A percentile compares a stretch with the other conserved stretches of the same genome.
phyloP scores from a whole-genome alignment of 768 basidiomycete genomes.

The Xerocomellus chrysenteron region DNA sequence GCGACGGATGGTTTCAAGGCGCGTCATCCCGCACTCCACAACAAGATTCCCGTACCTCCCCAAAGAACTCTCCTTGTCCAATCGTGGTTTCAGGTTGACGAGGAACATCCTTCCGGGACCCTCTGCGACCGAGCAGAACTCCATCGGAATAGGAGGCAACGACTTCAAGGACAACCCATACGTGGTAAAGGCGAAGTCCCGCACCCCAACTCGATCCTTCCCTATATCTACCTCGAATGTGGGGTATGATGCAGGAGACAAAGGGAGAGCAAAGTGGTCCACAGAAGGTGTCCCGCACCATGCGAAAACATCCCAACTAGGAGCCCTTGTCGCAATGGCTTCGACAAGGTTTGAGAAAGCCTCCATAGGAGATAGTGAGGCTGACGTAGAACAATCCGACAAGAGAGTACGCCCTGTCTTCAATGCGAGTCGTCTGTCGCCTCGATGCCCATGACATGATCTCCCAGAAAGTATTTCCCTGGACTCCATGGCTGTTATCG shows the following conservation, averaged over 20 bases:
- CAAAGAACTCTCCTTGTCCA: not conserved
- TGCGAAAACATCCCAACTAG: constrained; percentile 15
- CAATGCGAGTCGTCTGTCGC: constrained; percentile 18
- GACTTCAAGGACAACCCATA: not conserved
- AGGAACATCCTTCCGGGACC: not conserved
- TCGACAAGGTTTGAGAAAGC: constrained; percentile 22
- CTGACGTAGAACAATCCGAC: constrained; percentile 18
- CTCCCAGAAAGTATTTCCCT: not conserved
- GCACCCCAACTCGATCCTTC: not conserved
- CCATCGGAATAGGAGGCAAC: constrained; percentile 2
- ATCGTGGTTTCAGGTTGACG: not conserved
- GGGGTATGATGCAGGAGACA: constrained; percentile 7
- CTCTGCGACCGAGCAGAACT: not conserved
- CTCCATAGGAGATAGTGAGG: constrained; percentile 22
- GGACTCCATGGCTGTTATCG: not conserved
- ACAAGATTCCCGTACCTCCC: not conserved
- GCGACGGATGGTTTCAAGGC: not conserved
- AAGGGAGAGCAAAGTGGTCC: constrained; percentile 14
- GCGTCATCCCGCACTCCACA: constrained; percentile 2
- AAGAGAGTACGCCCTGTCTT: constrained; percentile 26
- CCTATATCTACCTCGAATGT: not conserved
- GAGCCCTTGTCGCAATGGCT: not conserved
- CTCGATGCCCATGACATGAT: constrained; percentile 4
- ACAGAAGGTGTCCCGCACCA: constrained; percentile 13
- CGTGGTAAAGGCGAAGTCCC: not conserved